Conservation (phyloP, 139 green algal genomes). For the Mesotaenium endlicherianum region DNA sequence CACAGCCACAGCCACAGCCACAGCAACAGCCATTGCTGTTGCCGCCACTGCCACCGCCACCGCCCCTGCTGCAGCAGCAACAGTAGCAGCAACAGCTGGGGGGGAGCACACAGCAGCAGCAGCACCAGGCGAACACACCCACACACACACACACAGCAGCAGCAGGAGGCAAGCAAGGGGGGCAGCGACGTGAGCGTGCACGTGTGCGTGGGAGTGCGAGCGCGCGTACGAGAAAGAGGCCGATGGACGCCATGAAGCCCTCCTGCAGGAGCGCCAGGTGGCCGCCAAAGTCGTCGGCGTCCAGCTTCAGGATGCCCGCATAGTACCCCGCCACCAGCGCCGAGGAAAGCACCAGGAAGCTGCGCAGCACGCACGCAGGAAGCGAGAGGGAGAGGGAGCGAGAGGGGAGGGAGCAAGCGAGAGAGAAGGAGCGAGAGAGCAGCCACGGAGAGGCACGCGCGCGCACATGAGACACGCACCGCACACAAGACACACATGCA, state of each 20-base stretch:
- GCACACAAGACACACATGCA: too few relatives aligned
- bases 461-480: too few relatives aligned
- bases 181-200: neutral
- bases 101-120: neutral
- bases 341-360: conserved; percentile 5
- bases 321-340: conserved; percentile 11
- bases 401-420: neutral
- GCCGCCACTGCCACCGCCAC: too few relatives aligned
- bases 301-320: neutral
- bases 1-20: too few relatives aligned
- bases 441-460: too few relatives aligned
- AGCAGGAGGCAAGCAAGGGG: neutral
- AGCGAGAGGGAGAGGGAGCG: neutral
- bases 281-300: conserved; percentile 22
- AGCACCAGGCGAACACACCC: neutral
- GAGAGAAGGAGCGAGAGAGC: neutral
- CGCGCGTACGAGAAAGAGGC: conserved; percentile 7
- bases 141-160: neutral
- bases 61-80: too few relatives aligned
- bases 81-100: neutral
- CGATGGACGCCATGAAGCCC: conserved; percentile 6
- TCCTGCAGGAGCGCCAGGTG: conserved; percentile 25
- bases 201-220: neutral
- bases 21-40: too few relatives aligned
- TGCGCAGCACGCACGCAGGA: neutral